Percentiles rank a stretch among this genome's conserved stretches.
These are phyloP conservation scores for Microdochium nivale DNA, from an alignment of 2,329 filamentous ascomycete species.

Conservation along the genomic window DNA sequence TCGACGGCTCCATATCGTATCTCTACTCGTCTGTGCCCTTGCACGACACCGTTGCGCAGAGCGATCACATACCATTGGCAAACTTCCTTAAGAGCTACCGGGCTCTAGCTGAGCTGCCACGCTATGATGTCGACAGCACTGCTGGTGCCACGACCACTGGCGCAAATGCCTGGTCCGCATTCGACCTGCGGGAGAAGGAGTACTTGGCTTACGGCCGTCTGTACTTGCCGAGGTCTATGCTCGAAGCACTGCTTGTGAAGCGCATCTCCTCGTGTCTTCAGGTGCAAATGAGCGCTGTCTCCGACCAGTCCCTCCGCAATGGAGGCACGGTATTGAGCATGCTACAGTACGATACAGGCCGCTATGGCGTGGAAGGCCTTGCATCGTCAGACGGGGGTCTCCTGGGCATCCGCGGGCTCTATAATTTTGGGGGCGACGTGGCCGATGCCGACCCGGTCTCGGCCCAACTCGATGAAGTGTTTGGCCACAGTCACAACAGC, in stretches of 20 bases:
- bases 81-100: conserved; percentile 76
- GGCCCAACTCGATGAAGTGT: conserved; percentile 6
- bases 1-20: conserved; percentile 96
- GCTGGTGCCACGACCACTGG: conserved; percentile 1
- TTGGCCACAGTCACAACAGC: conserved; percentile 11
- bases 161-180: conserved; percentile 6
- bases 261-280: conserved; percentile 71
- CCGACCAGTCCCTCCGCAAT: conserved; percentile 60
- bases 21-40: conserved; percentile 85
- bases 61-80: conserved; percentile 66
- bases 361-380: conserved; percentile 82
- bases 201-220: conserved; percentile 68
- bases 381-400: conserved; percentile 89
- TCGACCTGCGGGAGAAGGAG: conserved; percentile 25
- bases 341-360: conserved; percentile 75
- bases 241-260: conserved; percentile 79
- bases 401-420: conserved; percentile 78
- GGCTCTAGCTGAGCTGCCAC: conserved; percentile 57
- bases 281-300: conserved; percentile 72
- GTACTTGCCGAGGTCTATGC: conserved; percentile 73
- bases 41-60: conserved; percentile 55
- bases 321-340: conserved; percentile 68
- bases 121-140: conserved; percentile 6
- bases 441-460: conserved; percentile 16
- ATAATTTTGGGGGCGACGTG: conserved; percentile 82